These are phyloP conservation scores for Uncinocarpus reesii DNA, from an alignment of 2,329 filamentous ascomycete genomes.

Conservation along the genomic window DNA sequence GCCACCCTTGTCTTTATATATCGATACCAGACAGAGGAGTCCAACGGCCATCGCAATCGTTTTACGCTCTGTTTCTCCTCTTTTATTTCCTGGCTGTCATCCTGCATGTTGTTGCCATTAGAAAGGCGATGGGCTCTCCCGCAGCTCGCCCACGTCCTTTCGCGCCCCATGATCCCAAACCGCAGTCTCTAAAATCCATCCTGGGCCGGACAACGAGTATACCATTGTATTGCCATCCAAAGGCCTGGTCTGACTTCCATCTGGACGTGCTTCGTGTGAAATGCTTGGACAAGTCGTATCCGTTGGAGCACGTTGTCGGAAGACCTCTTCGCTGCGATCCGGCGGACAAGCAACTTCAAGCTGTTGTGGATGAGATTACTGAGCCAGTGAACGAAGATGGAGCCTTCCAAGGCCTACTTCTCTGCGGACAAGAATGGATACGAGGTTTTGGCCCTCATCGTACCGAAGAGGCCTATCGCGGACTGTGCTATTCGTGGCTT, in stretches of 20 bases:
- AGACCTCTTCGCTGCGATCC: not conserved
- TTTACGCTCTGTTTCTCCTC: too few relatives aligned
- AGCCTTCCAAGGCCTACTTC: not conserved
- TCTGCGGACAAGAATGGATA: too few relatives aligned
- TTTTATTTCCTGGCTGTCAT: too few relatives aligned
- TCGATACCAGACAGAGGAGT: too few relatives aligned
- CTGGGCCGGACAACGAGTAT: conserved; percentile 3
- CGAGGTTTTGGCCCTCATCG: too few relatives aligned
- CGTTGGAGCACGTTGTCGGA: conserved; percentile 4
- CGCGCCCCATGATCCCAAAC: not conserved
- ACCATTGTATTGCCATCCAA: conserved; percentile 9
- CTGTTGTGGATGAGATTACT: not conserved
- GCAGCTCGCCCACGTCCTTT: too few relatives aligned
- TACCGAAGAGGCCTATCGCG: too few relatives aligned
- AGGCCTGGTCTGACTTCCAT: not conserved
- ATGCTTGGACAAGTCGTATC: not conserved
- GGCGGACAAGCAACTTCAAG: not conserved
- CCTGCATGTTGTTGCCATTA: too few relatives aligned
- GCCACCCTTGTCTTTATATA: too few relatives aligned
- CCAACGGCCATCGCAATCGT: too few relatives aligned
- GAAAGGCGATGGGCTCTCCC: too few relatives aligned
- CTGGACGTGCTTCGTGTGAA: not conserved
- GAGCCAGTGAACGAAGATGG: not conserved
- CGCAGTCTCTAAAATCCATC: conserved; percentile 3
- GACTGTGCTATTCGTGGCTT: too few relatives aligned